Evolutionary conservation across 108 stramenopile species (phyloP), one percentile per base, ranked within the genome.

Genomic region (Poteriospumella lacustris): DNA sequence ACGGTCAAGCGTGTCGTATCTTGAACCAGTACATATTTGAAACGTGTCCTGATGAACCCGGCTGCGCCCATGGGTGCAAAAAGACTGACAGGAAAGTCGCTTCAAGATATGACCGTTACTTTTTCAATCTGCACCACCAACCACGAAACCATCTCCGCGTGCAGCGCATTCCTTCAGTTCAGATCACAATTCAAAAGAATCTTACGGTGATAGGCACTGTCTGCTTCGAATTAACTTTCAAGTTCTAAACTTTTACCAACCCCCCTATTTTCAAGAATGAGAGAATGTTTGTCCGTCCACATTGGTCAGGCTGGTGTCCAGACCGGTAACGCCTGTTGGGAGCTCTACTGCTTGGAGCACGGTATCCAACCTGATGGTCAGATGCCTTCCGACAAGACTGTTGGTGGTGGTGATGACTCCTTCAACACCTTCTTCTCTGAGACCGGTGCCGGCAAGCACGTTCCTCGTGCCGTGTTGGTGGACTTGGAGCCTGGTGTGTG

Each of bases 321-420:
- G 88, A 24, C 52, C 15, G 87, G 87, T 56, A 95, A 97, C 89
- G 89, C 91, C 79, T 97, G 96, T 89, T 97, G 96, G 96, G 96
- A 97, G 88, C 92, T 85, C 24, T 95, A 92, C 91, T 94, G 95
- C 90, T 87, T 97, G 44, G 96, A 97, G 89, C 96, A 97, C 81
- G 95, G 96, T 78, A 97, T 97, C 81, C 87, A 86, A 79, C 94
- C 95, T 52, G 93, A 95, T 83, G 96, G 96, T 44, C 87, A 91
- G 80, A 56, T 56, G 52, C 52, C 52, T 19, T 56, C 52, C 24
- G 52, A 56, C 24, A 56, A 56, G 52, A 56, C 52, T 76, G 5
- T 67, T 12, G 90, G 89, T 28, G 86, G 81, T 34, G 90, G 87
- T 12, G 91, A 93, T 76, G 95, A 95, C 76, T 88, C 91, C 60